Evolutionary conservation across 768 basidiomycete genomes (phyloP), one percentile per base, ranked within the genome.

Genomic region (Neoboletus brunneissimus): DNA sequence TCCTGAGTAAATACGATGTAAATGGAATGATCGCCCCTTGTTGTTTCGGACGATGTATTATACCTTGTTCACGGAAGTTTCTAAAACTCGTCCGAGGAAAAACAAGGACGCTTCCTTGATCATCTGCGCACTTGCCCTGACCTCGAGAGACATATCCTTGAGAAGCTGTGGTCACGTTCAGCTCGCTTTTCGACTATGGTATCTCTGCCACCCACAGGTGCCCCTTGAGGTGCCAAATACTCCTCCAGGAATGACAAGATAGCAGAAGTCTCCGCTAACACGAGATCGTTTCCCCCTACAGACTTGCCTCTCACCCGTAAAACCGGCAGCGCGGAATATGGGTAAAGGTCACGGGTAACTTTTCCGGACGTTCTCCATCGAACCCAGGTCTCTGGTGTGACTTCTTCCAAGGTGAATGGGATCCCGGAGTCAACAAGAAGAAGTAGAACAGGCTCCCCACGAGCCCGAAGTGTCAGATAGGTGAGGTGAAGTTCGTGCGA

Each of bases 381-480:
- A 32, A 0, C 22, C 68, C 67, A 67, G 6, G 55, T 58, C 20
- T 23, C 49, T 4, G 42, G 38, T 22, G 61, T 11, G n/a, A 70
- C 54, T 31, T 60, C 56, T 38, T 69, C 56, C 6, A 69, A 35
- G 5, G 43, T 53, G 27, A 69, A 68, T 7, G 67, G 52, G 27
- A 61, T 18, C 1, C 69, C 67, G 1, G 64, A 64, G 48, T 70
- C 64, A 3, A 25, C 67, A 31, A 69, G 69, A 25, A 70, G 54
- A 18, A 66, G 57, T 9, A 70, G 22, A 25, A 70, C 54, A 2
- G 67, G 69, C 54, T 69, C 69, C 1, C 67, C 63, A 42, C 69
- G 64, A 34, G 16, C 69, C 43, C 69, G 69, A 8, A 60, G 0
- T 3, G 64, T 32, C 38, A 69, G 47, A 47, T 69, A 69, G n/a